Conservation (phyloP, 2,329 filamentous ascomycete species). For the Aspergillus glaucus region DNA sequence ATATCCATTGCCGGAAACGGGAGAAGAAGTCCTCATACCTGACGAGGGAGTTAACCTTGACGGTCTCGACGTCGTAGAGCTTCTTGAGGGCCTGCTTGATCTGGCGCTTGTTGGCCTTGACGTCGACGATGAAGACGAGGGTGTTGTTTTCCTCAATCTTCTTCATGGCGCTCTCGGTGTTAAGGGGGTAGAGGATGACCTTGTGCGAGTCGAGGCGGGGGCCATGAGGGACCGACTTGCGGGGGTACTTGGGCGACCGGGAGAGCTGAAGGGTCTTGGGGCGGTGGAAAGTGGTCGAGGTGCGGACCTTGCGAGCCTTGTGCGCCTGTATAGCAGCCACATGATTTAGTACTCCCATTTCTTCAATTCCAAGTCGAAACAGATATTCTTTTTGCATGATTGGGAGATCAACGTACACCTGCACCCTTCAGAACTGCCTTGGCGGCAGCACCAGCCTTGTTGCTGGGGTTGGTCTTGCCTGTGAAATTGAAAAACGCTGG, state of each 20-base stretch:
- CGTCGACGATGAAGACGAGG: slow-evolving; percentile 91
- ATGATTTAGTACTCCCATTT: slow-evolving; percentile 8
- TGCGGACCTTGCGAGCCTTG: slow-evolving; percentile 89
- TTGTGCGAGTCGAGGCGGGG: slow-evolving; percentile 95
- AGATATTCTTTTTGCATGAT: too few species aligned
- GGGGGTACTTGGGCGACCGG: slow-evolving; percentile 89
- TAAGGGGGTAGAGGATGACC: slow-evolving; percentile 95
- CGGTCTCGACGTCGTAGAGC: slow-evolving; percentile 94
- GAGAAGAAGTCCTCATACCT: slow-evolving; percentile 51
- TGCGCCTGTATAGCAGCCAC: slow-evolving; percentile 51
- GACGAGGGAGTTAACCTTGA: slow-evolving; percentile 99
- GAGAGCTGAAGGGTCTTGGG: slow-evolving; percentile 94
- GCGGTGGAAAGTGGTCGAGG: slow-evolving; percentile 90
- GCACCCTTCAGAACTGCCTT: slow-evolving; percentile 95
- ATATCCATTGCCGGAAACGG: not conserved
- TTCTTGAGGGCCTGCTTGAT: slow-evolving; percentile 98
- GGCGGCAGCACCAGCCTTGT: slow-evolving; percentile 82
- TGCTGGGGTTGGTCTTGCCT: slow-evolving; percentile 55
- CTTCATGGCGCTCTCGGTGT: slow-evolving; percentile 99
- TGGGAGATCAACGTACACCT: slow-evolving; percentile 64
- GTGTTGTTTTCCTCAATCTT: slow-evolving; percentile 99
- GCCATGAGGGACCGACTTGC: slow-evolving; percentile 85
- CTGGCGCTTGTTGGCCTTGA: slow-evolving; percentile 99
- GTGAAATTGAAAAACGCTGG: slow-evolving; percentile 11
- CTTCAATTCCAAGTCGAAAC: not conserved